Evolutionary conservation across 768 basidiomycete species (phyloP), one percentile per base, ranked within the genome.

Genomic region (Xerocomellus chrysenteron): DNA sequence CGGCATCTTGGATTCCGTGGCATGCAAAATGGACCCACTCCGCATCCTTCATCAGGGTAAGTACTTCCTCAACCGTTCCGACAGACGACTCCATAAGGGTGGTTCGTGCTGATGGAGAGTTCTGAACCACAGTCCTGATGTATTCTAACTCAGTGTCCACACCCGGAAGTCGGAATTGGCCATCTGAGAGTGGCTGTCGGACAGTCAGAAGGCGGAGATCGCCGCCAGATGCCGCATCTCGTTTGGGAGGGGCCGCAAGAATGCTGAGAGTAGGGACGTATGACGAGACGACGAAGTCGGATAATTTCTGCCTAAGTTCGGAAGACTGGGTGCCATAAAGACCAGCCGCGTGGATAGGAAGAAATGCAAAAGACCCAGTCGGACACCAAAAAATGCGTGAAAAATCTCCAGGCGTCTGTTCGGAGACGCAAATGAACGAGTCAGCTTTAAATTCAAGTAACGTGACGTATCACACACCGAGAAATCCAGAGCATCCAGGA

Each of bases 71-170:
- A 3, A 54, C 52, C 5, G 47, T 58, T 19, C 52, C 53, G 14
- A 28, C 2, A 7, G 48, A 42, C 3, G 52, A 43, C 19, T 60
- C 56, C 6, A 43, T 24, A 16, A 60, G 21, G 8, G 19, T 24
- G n/a, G 48, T 47, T 41, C 17, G 37, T 6, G 48, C 36, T 24
- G 26, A 57, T n/a, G 43, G 39, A 26, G 44, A 35, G 10, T n/a
- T 30, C 4, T 33, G 13, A 33, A 58, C 7, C 2, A 57, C 24
- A 2, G n/a, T 3, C 12, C 26, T 47, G 33, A 24, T 71, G 68
- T 51, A 68, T 66, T 47, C 65, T 69, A 52, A 60, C 64, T 54
- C 55, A 2, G 62, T 55, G 12, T 62, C 48, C 12, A 57, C 44
- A 28, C 54, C 57, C 0, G 57, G 64, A 6, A 69, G 53, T 39